A percentile compares a stretch with the other conserved stretches of the same genome.
phyloP scores from a whole-genome alignment of 352 stramenopile genomes.

The Peronospora belbahrii region DNA sequence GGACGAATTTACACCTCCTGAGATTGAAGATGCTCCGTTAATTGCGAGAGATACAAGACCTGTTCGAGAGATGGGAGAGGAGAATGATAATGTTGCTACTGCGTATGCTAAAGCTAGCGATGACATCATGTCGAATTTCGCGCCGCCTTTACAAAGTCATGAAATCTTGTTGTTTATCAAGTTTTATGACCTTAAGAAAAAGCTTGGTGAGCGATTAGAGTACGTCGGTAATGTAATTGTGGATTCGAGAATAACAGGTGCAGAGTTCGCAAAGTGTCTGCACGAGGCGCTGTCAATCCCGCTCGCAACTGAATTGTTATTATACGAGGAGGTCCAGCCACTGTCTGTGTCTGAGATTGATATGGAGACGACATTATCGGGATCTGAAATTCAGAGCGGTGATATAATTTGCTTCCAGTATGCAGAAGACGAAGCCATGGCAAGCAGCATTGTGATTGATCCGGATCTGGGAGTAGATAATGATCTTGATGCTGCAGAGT shows the following conservation, averaged over 20 bases:
- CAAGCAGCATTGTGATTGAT: conserved; percentile 11
- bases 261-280: conserved; percentile 38
- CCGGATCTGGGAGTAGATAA: conserved; percentile 20
- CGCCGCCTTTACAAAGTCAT: conserved; percentile 19
- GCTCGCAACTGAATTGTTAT: conserved; percentile 33
- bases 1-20: conserved; percentile 47
- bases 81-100: conserved; percentile 13
- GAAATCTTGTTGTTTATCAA: conserved; percentile 83
- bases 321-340: conserved; percentile 80
- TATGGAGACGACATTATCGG: conserved; percentile 33
- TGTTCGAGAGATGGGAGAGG: conserved; percentile 12
- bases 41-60: conserved; percentile 9
- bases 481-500: conserved; percentile 18
- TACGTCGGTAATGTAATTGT: conserved; percentile 79
- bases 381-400: conserved; percentile 66
- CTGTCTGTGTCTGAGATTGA: conserved; percentile 48
- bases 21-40: conserved; percentile 18
- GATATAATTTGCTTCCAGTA: conserved; percentile 83
- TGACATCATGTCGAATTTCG: conserved; percentile 5
- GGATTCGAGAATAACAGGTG: conserved; percentile 50
- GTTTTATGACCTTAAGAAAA: conserved; percentile 64
- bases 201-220: conserved; percentile 53
- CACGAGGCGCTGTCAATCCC: conserved; percentile 51
- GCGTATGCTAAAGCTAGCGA: conserved; percentile 7
- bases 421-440: conserved; percentile 28